Evolutionary conservation across 2,329 filamentous ascomycete genomes (phyloP).

Genomic region (Aaosphaeria pasadenensis): DNA sequence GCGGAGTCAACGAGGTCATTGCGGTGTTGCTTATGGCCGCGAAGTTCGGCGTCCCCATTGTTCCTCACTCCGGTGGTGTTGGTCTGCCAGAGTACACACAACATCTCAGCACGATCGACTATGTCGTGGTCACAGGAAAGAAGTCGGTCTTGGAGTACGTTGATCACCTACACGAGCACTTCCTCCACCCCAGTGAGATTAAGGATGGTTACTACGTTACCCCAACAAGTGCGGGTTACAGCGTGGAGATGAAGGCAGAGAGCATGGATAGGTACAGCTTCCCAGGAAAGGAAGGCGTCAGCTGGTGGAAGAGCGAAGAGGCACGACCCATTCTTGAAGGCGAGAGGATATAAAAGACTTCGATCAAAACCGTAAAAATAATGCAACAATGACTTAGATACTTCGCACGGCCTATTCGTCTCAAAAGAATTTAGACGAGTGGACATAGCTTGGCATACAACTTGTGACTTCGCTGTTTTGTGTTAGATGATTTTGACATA

Average conservation of each 20-base stretch:
- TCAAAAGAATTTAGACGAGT: too few relatives aligned
- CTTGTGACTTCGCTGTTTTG: too few relatives aligned
- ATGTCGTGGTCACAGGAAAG: slow-evolving; percentile 80
- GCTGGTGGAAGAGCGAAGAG: slow-evolving; percentile 83
- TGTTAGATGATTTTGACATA: too few relatives aligned
- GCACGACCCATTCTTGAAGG: slow-evolving; percentile 71
- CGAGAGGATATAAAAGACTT: slow-evolving; percentile 36
- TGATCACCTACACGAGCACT: slow-evolving; percentile 91
- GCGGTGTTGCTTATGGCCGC: slow-evolving; percentile 85
- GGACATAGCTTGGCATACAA: too few relatives aligned
- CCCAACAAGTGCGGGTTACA: slow-evolving; percentile 78
- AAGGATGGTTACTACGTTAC: slow-evolving; percentile 86
- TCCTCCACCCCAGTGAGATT: slow-evolving; percentile 76
- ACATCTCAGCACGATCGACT: slow-evolving; percentile 89
- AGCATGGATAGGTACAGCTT: slow-evolving; percentile 80
- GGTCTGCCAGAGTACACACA: slow-evolving; percentile 92
- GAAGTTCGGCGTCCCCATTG: slow-evolving; percentile 76
- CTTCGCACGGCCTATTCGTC: too few relatives aligned
- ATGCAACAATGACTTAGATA: too few relatives aligned
- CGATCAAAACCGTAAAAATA: too few relatives aligned
- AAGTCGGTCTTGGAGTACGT: slow-evolving; percentile 85
- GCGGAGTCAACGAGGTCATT: slow-evolving; percentile 87
- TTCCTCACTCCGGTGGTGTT: slow-evolving; percentile 86
- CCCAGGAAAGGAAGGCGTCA: slow-evolving; percentile 72
- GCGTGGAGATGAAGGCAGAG: slow-evolving; percentile 87